Conservation (phyloP, 176 grass and related monocot species). For the Puccinellia tenuiflora region DNA sequence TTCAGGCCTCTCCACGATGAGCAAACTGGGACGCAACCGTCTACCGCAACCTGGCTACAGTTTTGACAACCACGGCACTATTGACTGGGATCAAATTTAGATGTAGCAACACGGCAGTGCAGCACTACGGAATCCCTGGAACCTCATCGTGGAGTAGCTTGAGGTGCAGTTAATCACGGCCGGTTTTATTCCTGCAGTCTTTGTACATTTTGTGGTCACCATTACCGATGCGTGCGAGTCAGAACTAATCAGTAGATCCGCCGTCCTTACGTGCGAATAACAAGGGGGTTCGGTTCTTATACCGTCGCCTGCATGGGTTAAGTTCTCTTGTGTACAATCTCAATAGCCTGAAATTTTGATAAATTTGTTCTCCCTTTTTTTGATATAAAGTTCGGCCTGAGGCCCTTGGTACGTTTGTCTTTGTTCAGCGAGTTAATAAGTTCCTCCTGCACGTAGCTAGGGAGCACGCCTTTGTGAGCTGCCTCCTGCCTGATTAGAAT, state of each 20-base stretch:
- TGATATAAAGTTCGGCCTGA: no score
- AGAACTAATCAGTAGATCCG: neutral
- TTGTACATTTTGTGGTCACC: neutral
- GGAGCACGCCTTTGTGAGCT: no score
- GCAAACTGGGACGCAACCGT: constrained; percentile 64
- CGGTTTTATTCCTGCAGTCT: constrained; percentile 1
- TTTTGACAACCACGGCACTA: constrained; percentile 51
- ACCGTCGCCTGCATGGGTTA: neutral
- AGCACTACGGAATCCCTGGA: neutral
- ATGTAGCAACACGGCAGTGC: constrained; percentile 28
- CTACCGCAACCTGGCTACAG: constrained; percentile 53
- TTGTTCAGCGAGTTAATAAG: neutral
- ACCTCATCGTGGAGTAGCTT: neutral
- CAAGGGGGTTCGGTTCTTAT: neutral
- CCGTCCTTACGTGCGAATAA: constrained; percentile 8
- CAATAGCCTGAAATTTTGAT: neutral
- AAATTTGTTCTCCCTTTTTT: neutral
- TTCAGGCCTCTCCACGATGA: constrained; percentile 83
- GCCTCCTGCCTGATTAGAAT: neutral
- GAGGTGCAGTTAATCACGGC: neutral
- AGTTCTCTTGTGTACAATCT: neutral
- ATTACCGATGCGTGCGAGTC: neutral
- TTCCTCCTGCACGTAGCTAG: neutral
- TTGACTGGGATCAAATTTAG: constrained; percentile 90
- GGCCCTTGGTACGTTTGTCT: neutral